Evolutionary conservation across 2,329 filamentous ascomycete species (phyloP), one percentile per base, ranked within the genome.

Genomic region (Clonostachys chloroleuca): DNA sequence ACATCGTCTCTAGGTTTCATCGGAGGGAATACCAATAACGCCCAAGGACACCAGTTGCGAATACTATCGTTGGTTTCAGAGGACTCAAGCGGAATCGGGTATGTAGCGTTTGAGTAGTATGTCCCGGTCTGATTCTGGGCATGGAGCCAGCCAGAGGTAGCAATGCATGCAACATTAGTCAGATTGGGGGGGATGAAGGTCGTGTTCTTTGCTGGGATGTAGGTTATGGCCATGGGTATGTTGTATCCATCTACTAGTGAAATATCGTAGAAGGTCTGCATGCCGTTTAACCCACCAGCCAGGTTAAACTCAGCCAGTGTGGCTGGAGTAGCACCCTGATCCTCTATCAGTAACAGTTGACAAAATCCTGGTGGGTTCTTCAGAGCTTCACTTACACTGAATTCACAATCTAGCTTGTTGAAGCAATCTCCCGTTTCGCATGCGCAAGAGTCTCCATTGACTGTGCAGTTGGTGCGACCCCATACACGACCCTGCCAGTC

Each of bases 211-310:
- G 83, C 77, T 4, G 80, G 77, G 24, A 81, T 72, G 54, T 83
- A 79, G 47, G 75, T 72, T 59, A 82, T 80, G 33, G 80, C 84
- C 51, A 92, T 61, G 2, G 87, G 86, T 2, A 92, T 67, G 60
- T 92, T 92, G 75, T 92, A 92, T 43, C 89, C 89, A 60, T 94
- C 89, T 18, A 94, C 89, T 4, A 92, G 74, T 39, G 87, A 91
- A 52, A 94, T 88, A 63, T 94, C 89, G 67, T 92, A 92, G 63
- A 89, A 94, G 10, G 83, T 86, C 59, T 91, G 85, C 49, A 61
- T 66, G 43, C 70, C 69, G 18, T 73, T 71, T 40, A 76, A 68
- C 33, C 85, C 84, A 30, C 84, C 86, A 44, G 81, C 78, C 14
- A 92, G 75, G 47, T 86, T 90, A 66, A 94, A 92, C 60, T 95